Percentiles rank a stretch among this genome's conserved stretches.
Evolutionary conservation across 306 rosid genomes (phyloP).

Genomic region (Castanea crenata): DNA sequence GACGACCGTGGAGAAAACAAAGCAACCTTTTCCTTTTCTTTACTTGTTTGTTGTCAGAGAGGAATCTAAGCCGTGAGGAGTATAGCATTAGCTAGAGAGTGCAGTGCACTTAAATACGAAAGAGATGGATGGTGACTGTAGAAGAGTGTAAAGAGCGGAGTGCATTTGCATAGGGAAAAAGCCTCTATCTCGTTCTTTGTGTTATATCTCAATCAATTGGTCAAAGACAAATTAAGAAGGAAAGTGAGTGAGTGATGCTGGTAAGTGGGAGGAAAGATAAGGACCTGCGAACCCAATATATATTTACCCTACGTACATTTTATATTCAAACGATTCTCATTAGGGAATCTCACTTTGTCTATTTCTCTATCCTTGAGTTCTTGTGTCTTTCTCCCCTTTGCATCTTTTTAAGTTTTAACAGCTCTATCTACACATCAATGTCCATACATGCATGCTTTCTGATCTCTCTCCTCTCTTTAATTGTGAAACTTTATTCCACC

Average conservation of each 20-base stretch:
- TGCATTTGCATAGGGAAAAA: too few species aligned
- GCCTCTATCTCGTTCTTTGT: constrained; percentile 18
- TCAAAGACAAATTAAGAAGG: constrained; percentile 5
- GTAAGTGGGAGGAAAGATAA: background rate
- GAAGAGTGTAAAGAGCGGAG: background rate
- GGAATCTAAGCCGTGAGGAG: constrained; percentile 39
- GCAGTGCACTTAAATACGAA: constrained; percentile 17
- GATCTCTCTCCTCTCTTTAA: too few species aligned
- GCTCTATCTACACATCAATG: background rate
- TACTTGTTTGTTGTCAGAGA: constrained; percentile 29
- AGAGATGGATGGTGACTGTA: constrained; percentile 19
- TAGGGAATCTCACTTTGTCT: constrained; percentile 32
- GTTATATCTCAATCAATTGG: constrained; percentile 8
- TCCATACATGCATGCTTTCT: too few species aligned
- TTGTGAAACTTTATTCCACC: too few species aligned
- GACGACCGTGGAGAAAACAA: constrained; percentile 25
- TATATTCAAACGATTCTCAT: constrained; percentile 2
- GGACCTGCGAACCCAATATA: background rate
- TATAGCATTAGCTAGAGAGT: constrained; percentile 9
- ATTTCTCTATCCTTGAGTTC: constrained; percentile 9
- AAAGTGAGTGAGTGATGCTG: background rate
- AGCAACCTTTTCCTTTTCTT: constrained; percentile 34
- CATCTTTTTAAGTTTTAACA: constrained; percentile 12
- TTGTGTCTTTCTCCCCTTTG: constrained; percentile 5
- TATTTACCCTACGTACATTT: background rate